Evolutionary conservation across 106 monocot genomes (phyloP), one percentile per base, ranked within the genome.

Genomic region (Apostasia shenzhenica): DNA sequence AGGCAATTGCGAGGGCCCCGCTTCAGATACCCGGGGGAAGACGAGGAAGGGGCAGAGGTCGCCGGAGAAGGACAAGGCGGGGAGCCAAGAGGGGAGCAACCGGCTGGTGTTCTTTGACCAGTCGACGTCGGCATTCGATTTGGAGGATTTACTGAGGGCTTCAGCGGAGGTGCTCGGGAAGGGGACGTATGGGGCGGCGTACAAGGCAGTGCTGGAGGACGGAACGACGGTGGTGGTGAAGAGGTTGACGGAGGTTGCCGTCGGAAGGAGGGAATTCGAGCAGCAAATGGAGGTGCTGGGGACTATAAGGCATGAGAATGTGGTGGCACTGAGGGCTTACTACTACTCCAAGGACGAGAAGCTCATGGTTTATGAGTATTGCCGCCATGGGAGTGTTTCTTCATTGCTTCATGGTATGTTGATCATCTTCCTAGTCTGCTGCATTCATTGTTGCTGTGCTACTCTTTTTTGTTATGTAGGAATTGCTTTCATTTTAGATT

Each of bases 321-420:
- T 91, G 61, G 87, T 69, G 3, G 84, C 82, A 52, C 71, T 85
- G 49, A 67, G 82, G 51, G 92, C 88, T 3, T 91, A 91, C 53
- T 91, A 85, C 84, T 91, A 80, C 66, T 91, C 91, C 76, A 91
- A 91, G 78, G 91, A 91, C 61, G 91, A 91, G 75, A 91, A 91
- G 78, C 82, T 91, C 43, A 70, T 88, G 5, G 87, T 91, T 0
- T 82, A 78, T 66, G 91, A 91, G 59, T 82, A 77, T 56, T 82
- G 67, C 55, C 55, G 48, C 55, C 53, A 66, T 39, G 91, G 91
- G 55, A 91, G 87, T 8, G 75, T 91, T 3, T 78, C 74, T 45
- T 68, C 72, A 8, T 57, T 91, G 71, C 69, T 91, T 6, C 91
- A 91, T 71, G 85, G 91, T 91, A 82, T 60, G 42, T 48, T 75